phyloP scores from a whole-genome alignment of 768 basidiomycete species.

The Hygrophorus pudorinus region DNA sequence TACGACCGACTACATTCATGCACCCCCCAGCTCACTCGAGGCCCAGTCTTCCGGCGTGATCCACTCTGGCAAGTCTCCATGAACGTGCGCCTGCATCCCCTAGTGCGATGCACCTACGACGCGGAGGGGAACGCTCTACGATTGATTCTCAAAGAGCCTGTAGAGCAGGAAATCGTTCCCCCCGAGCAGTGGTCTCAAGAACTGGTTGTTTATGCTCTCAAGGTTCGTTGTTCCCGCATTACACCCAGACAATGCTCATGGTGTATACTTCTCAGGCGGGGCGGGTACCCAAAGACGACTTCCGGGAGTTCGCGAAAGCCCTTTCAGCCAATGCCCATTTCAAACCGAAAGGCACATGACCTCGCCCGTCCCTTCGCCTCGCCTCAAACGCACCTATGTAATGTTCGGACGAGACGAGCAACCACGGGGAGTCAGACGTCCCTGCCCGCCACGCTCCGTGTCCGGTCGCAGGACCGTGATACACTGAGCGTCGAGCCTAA shows the following conservation, averaged over 20 bases:
- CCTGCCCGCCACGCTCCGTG: no score
- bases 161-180: conserved; percentile 16
- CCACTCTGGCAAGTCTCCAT: conserved; percentile 62
- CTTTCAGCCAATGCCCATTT: conserved; percentile 29
- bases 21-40: conserved; percentile 10
- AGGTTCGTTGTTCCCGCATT: conserved; percentile 26
- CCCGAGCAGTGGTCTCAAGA: conserved; percentile 23
- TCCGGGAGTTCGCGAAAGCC: conserved; percentile 39
- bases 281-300: conserved; percentile 40
- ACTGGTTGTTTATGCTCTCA: conserved; percentile 54
- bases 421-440: no score
- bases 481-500: no score
- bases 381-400: background rate
- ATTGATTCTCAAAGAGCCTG: conserved; percentile 41
- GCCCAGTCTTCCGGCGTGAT: conserved; percentile 58
- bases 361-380: background rate
- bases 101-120: conserved; percentile 51
- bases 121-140: conserved; percentile 45
- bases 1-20: background rate
- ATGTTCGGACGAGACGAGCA: no score
- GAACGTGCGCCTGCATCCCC: conserved; percentile 47
- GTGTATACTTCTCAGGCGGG: conserved; percentile 25
- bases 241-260: background rate
- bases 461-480: no score
- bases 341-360: conserved; percentile 6